phyloP scores from a whole-genome alignment of 2,329 filamentous ascomycete species.

The Dothidotthia symphoricarpi region DNA sequence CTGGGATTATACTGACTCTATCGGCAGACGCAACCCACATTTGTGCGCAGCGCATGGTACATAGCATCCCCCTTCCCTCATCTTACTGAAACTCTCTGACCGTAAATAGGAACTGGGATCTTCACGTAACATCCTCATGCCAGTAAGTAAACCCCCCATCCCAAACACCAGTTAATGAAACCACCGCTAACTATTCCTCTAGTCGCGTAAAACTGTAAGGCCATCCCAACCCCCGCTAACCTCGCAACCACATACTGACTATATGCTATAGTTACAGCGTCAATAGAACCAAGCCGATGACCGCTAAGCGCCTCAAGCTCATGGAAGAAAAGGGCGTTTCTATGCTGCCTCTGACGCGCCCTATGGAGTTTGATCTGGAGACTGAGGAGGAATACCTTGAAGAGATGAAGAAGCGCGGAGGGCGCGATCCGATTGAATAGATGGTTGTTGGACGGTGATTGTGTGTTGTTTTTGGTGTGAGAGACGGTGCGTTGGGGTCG shows the following conservation, averaged over 20 bases:
- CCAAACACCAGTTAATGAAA: not conserved
- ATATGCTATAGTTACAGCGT: constrained; percentile 56
- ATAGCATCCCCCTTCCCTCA: constrained; percentile 10
- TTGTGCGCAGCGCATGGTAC: constrained; percentile 45
- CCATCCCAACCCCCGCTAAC: not conserved
- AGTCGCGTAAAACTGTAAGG: constrained; percentile 44
- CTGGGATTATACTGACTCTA: constrained; percentile 7
- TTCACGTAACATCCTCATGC: constrained; percentile 63
- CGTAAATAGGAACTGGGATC: constrained; percentile 60
- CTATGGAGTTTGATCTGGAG: constrained; percentile 52
- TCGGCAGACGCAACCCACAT: constrained; percentile 44
- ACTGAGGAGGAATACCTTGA: constrained; percentile 51
- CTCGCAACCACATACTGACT: not conserved
- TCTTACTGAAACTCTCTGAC: constrained; percentile 7
- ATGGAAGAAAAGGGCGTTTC: constrained; percentile 51
- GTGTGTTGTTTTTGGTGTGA: too few relatives aligned
- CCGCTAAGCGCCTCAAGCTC: constrained; percentile 51
- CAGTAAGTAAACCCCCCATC: constrained; percentile 42
- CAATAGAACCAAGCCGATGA: constrained; percentile 53
- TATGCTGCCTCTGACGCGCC: constrained; percentile 56
- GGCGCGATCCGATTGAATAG: constrained; percentile 47
- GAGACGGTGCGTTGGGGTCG: too few relatives aligned
- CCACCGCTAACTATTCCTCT: constrained; percentile 9
- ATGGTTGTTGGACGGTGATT: too few relatives aligned
- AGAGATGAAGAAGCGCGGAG: constrained; percentile 42